Evolutionary conservation across 257 asterid species (phyloP).

Genomic region (Fraxinus pennsylvanica): DNA sequence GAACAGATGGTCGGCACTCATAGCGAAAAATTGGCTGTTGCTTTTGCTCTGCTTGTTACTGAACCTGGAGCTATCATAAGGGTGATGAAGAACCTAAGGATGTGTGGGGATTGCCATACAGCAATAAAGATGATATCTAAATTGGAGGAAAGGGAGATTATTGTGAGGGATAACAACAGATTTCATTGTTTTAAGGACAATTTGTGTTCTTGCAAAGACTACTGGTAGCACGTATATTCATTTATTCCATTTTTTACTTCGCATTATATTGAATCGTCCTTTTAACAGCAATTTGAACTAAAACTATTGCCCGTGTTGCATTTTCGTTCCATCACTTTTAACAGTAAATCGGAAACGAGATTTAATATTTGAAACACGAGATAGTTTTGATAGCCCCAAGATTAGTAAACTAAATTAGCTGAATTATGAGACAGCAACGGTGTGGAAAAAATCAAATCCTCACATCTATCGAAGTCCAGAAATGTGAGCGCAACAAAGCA

Average conservation of each 20-base stretch:
- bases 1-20: slow-evolving; percentile 67
- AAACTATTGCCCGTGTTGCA: background rate
- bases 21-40: slow-evolving; percentile 67
- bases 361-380: no score
- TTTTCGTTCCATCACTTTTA: no score
- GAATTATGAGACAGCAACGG: background rate
- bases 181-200: slow-evolving; percentile 55
- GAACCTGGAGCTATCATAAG: slow-evolving; percentile 48
- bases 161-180: slow-evolving; percentile 66
- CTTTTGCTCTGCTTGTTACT: slow-evolving; percentile 54
- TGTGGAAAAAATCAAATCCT: no score
- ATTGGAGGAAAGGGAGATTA: slow-evolving; percentile 50
- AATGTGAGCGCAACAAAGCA: background rate
- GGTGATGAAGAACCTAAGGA: slow-evolving; percentile 66
- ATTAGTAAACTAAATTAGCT: background rate
- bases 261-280: background rate
- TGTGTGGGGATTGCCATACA: slow-evolving; percentile 69
- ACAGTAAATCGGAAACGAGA: background rate
- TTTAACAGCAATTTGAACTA: background rate
- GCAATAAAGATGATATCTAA: slow-evolving; percentile 61
- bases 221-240: slow-evolving; percentile 42
- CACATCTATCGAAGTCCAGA: background rate
- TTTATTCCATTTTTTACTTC: no score
- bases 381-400: background rate
- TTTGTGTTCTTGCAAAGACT: slow-evolving; percentile 70